Evolutionary conservation across 306 rosid genomes (phyloP).

Genomic region (Prunus kanzakura): DNA sequence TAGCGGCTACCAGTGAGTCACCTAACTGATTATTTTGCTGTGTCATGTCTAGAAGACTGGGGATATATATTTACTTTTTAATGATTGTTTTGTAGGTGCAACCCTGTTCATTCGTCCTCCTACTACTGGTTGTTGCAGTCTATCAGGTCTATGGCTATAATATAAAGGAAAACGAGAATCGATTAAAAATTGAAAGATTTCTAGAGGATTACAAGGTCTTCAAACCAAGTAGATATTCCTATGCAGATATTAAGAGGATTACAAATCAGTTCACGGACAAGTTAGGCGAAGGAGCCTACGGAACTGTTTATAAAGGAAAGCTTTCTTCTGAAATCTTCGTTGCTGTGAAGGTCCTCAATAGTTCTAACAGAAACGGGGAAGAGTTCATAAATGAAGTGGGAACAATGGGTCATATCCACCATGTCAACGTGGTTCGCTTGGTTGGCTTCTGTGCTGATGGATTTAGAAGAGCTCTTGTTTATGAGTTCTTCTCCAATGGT

Average conservation of each 20-base stretch:
- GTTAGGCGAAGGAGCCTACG: slow-evolving; percentile 43
- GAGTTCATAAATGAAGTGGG: slow-evolving; percentile 22
- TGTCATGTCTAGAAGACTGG: neutral
- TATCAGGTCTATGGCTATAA: neutral
- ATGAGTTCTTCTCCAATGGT: too few relatives aligned
- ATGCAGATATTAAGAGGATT: slow-evolving; percentile 5
- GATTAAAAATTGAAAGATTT: slow-evolving; percentile 25
- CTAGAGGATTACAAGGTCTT: slow-evolving; percentile 27
- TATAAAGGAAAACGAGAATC: slow-evolving; percentile 4
- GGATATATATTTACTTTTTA: neutral
- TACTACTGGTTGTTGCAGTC: too few relatives aligned
- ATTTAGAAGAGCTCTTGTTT: too few relatives aligned
- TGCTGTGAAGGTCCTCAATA: neutral
- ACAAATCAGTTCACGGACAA: slow-evolving; percentile 28
- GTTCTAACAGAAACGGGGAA: neutral
- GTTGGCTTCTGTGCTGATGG: too few relatives aligned
- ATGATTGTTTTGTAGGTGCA: neutral
- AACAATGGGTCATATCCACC: neutral
- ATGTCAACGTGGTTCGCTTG: too few relatives aligned
- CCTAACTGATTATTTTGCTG: too few relatives aligned
- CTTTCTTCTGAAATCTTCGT: slow-evolving; percentile 20
- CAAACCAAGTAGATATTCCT: slow-evolving; percentile 28
- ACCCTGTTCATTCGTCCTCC: neutral
- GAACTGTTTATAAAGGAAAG: slow-evolving; percentile 35
- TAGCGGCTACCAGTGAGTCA: slow-evolving; percentile 19